A percentile compares a stretch with the other conserved stretches of the same genome.
phyloP scores from a whole-genome alignment of 257 asterid species.

The Primulina tabacum region DNA sequence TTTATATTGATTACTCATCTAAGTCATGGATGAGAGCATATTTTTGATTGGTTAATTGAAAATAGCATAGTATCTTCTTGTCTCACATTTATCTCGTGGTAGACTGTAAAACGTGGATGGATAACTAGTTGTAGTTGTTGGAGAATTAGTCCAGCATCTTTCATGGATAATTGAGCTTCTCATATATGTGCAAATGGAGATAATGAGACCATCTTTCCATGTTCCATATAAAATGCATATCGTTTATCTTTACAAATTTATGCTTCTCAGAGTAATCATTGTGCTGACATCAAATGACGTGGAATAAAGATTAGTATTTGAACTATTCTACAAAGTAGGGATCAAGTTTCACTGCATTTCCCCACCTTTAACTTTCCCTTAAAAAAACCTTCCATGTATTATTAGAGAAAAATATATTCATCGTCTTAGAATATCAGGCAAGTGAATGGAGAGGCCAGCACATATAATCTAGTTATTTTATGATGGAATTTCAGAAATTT shows the following conservation, averaged over 20 bases:
- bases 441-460: neutral
- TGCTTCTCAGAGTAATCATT: neutral
- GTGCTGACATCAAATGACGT: too few relatives aligned
- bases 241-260: neutral
- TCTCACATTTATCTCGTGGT: conserved; percentile 4
- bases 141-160: neutral
- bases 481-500: neutral
- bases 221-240: neutral
- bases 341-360: too few relatives aligned
- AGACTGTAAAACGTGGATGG: conserved; percentile 1
- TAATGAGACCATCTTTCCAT: too few relatives aligned
- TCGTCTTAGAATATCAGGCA: neutral
- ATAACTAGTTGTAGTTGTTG: neutral
- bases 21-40: conserved; percentile 11
- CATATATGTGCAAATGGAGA: too few relatives aligned
- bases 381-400: too few relatives aligned
- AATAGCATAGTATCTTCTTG: neutral
- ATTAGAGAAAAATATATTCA: neutral
- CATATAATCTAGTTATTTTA: neutral
- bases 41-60: neutral
- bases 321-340: too few relatives aligned
- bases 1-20: neutral
- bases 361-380: neutral
- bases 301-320: too few relatives aligned
- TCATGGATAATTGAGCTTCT: too few relatives aligned